Percentiles rank a stretch among this genome's conserved stretches.
Conservation (phyloP, 2,329 filamentous ascomycete species). For the Diaporthe nobilis region DNA sequence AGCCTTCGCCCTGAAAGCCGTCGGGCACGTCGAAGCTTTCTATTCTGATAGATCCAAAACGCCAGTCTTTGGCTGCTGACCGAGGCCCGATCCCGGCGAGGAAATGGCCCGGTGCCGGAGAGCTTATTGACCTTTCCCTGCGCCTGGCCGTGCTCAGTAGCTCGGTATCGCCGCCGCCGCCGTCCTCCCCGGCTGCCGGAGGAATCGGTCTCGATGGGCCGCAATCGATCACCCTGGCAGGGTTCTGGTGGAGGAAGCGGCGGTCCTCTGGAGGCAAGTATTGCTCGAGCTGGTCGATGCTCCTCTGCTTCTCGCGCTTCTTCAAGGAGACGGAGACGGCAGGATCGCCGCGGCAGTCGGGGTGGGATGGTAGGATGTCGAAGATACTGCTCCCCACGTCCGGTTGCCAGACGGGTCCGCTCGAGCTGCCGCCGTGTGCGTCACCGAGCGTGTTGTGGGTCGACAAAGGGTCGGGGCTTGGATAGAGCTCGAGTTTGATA, state of each 20-base stretch:
- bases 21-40: constrained; percentile 82
- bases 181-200: constrained; percentile 41
- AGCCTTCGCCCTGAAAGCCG: constrained; percentile 53
- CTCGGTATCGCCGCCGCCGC: constrained; percentile 53
- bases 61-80: constrained; percentile 77
- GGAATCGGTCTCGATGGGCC: constrained; percentile 56
- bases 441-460: constrained; percentile 41
- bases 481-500: constrained; percentile 76
- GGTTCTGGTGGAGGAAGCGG: constrained; percentile 35
- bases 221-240: constrained; percentile 63
- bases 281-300: constrained; percentile 38
- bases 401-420: constrained; percentile 65
- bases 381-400: constrained; percentile 65
- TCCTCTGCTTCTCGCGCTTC: constrained; percentile 40
- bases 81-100: constrained; percentile 61
- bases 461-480: constrained; percentile 55
- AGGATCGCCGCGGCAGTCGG: constrained; percentile 45
- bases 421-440: constrained; percentile 39
- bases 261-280: constrained; percentile 42
- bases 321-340: constrained; percentile 25
- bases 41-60: constrained; percentile 83
- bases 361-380: constrained; percentile 67
- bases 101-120: constrained; percentile 57
- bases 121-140: constrained; percentile 56
- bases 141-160: constrained; percentile 58